Conservation (phyloP, 306 rosid genomes). For the Cucurbita maxima region DNA sequence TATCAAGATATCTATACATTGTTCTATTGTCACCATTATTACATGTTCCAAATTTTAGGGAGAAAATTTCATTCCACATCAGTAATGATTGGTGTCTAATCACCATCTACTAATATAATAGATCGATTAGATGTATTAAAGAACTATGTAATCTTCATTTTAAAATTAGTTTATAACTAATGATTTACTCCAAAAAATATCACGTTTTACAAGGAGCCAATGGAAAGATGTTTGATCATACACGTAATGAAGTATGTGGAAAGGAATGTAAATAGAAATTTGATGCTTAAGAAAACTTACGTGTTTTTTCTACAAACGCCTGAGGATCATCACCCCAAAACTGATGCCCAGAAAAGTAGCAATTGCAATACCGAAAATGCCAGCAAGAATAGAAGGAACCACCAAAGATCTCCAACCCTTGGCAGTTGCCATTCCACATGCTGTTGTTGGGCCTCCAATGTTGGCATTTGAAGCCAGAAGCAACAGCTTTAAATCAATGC, state of each 20-base stretch:
- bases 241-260: background rate
- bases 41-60: background rate
- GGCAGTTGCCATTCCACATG: slow-evolving; percentile 76
- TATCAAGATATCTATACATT: background rate
- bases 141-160: background rate
- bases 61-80: background rate
- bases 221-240: background rate
- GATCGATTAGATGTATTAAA: background rate
- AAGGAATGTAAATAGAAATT: background rate
- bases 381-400: slow-evolving; percentile 65
- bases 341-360: slow-evolving; percentile 60
- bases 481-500: slow-evolving; percentile 39
- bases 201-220: background rate
- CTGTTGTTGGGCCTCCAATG: slow-evolving; percentile 73
- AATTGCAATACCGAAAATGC: slow-evolving; percentile 47
- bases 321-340: slow-evolving; percentile 41
- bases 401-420: slow-evolving; percentile 55
- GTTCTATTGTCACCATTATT: background rate
- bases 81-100: background rate
- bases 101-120: background rate
- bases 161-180: background rate
- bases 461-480: slow-evolving; percentile 78
- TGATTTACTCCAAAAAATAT: background rate
- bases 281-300: background rate
- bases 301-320: slow-evolving; percentile 21